Evolutionary conservation across 768 basidiomycete genomes (phyloP).

Genomic region (Suillus occidentalis): DNA sequence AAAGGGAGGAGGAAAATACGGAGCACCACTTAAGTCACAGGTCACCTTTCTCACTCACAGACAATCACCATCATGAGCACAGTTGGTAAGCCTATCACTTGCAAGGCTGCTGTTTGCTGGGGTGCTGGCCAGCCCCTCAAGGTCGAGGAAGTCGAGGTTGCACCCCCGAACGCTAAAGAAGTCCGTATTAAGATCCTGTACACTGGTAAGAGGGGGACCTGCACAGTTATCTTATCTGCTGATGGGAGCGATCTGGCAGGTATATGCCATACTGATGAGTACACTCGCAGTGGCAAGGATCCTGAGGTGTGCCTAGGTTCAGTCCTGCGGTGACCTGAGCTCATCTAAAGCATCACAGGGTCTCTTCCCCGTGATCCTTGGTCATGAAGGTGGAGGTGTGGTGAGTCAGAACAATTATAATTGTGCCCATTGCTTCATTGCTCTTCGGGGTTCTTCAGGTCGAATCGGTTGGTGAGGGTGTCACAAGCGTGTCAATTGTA

Average conservation of each 20-base stretch:
- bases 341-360: constrained; percentile 47
- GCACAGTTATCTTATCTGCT: constrained; percentile 11
- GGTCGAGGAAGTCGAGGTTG: constrained; percentile 92
- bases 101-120: constrained; percentile 97
- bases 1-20: neutral
- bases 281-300: constrained; percentile 94
- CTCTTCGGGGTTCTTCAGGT: constrained; percentile 50
- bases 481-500: constrained; percentile 70
- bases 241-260: constrained; percentile 40
- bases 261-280: constrained; percentile 98
- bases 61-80: constrained; percentile 58
- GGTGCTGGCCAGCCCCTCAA: constrained; percentile 82
- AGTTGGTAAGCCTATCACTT: constrained; percentile 71
- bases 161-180: constrained; percentile 86
- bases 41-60: constrained; percentile 22
- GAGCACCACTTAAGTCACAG: neutral
- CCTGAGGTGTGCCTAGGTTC: constrained; percentile 64
- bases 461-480: constrained; percentile 96
- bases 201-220: constrained; percentile 56
- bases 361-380: constrained; percentile 88
- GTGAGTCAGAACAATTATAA: constrained; percentile 43
- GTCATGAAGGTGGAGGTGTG: constrained; percentile 92
- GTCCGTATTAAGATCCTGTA: constrained; percentile 91
- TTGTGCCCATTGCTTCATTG: neutral
- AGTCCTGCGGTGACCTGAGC: neutral